Conservation (phyloP, 306 rosid species). For the Rubus parviflorus region DNA sequence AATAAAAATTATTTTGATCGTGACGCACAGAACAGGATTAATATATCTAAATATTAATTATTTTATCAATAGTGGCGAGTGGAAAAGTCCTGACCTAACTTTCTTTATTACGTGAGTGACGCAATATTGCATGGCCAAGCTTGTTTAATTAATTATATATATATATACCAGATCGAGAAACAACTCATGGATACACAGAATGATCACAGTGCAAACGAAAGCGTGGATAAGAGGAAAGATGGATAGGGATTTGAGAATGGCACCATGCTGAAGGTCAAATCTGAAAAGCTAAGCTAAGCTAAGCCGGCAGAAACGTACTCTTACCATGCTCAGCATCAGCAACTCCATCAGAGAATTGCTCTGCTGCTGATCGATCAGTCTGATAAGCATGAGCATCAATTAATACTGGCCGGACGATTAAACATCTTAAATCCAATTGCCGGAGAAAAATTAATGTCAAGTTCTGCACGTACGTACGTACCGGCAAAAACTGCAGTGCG, state of each 20-base stretch:
- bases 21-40: background rate
- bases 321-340: slow-evolving; percentile 22
- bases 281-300: background rate
- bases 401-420: background rate
- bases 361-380: background rate
- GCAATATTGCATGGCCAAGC: background rate
- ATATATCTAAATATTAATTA: background rate
- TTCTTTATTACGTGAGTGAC: background rate
- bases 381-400: background rate
- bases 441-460: background rate
- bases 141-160: too few species aligned
- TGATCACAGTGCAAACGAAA: background rate
- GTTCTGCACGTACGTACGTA: background rate
- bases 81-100: background rate
- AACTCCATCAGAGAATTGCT: slow-evolving; percentile 9
- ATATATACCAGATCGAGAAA: background rate
- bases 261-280: slow-evolving; percentile 28
- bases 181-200: background rate
- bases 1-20: background rate
- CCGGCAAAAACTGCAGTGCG: background rate
- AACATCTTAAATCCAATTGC: slow-evolving; percentile 20
- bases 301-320: background rate
- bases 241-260: background rate
- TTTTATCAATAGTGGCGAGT: background rate
- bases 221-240: background rate